A percentile compares a stretch with the other conserved stretches of the same genome.
Conservation (phyloP, 2,329 filamentous ascomycete genomes). For the Geosmithia flava region DNA sequence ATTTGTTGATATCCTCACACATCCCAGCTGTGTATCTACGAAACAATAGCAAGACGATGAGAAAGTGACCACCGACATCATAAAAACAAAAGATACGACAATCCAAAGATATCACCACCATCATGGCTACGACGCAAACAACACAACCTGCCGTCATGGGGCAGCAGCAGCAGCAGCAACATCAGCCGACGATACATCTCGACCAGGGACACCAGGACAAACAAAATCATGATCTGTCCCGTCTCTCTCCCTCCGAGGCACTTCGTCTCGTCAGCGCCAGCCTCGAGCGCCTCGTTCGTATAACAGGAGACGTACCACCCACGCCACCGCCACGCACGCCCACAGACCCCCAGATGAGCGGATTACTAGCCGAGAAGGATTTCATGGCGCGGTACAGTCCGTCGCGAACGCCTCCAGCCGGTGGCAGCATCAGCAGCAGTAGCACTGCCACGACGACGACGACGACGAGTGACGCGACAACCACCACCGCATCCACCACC, state of each 20-base stretch:
- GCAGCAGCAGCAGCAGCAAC: too few relatives aligned
- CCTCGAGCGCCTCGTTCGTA: slow-evolving; percentile 57
- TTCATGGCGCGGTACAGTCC: slow-evolving; percentile 37
- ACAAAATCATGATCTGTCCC: slow-evolving; percentile 54
- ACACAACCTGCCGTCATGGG: neutral
- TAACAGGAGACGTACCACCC: slow-evolving; percentile 68
- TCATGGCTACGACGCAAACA: neutral
- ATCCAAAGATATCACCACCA: neutral
- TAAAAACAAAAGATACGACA: neutral
- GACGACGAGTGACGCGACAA: too few relatives aligned
- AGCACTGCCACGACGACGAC: too few relatives aligned
- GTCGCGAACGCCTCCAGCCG: slow-evolving; percentile 1
- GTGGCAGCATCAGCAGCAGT: neutral
- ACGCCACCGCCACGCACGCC: slow-evolving; percentile 59
- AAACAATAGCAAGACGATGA: too few relatives aligned
- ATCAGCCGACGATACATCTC: slow-evolving; percentile 1
- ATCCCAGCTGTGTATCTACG: too few relatives aligned
- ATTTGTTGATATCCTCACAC: too few relatives aligned
- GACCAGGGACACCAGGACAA: slow-evolving; percentile 5
- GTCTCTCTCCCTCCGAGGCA: slow-evolving; percentile 59
- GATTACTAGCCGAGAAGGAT: slow-evolving; percentile 50
- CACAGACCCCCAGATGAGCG: slow-evolving; percentile 53
- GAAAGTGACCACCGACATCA: neutral
- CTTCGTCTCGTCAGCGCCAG: slow-evolving; percentile 67
- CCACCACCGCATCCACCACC: neutral